Evolutionary conservation across 2,329 filamentous ascomycete genomes (phyloP).

Genomic region (Microsporum ferrugineum): DNA sequence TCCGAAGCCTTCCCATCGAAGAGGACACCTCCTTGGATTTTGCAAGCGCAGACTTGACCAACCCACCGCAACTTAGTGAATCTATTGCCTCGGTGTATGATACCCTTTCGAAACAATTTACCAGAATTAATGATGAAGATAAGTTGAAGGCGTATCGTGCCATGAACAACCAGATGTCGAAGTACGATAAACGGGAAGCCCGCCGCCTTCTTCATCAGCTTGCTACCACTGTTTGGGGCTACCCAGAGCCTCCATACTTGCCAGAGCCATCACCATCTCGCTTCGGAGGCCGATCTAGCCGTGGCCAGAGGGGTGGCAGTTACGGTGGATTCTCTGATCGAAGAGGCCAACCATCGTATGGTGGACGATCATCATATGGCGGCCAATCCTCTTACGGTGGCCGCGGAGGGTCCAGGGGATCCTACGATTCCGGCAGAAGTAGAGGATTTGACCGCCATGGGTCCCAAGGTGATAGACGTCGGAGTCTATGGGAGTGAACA

Average conservation of each 20-base stretch:
- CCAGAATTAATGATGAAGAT: not conserved
- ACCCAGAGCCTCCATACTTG: slow-evolving; percentile 17
- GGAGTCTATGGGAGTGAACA: not conserved
- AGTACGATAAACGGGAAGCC: not conserved
- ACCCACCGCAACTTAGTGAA: slow-evolving; percentile 14
- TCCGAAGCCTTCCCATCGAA: slow-evolving; percentile 45
- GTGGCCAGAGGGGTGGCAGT: not conserved
- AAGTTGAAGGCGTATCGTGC: not conserved
- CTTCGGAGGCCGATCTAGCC: not conserved
- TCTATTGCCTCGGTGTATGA: not conserved
- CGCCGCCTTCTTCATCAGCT: slow-evolving; percentile 19
- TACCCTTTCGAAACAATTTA: not conserved
- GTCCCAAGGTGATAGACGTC: not conserved
- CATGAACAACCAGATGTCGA: not conserved
- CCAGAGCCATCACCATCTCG: not conserved
- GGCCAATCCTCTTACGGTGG: not conserved
- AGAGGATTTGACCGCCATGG: not conserved
- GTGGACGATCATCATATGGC: not conserved
- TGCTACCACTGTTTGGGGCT: slow-evolving; percentile 30
- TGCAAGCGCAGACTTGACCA: slow-evolving; percentile 27
- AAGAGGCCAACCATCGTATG: not conserved
- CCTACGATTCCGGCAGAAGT: not conserved
- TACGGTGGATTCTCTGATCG: not conserved
- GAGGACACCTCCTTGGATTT: slow-evolving; percentile 34
- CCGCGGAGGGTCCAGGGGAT: not conserved